These are phyloP conservation scores for Aureobasidium mangrovei DNA, from an alignment of 2,329 filamentous ascomycete genomes.

Conservation along the genomic window DNA sequence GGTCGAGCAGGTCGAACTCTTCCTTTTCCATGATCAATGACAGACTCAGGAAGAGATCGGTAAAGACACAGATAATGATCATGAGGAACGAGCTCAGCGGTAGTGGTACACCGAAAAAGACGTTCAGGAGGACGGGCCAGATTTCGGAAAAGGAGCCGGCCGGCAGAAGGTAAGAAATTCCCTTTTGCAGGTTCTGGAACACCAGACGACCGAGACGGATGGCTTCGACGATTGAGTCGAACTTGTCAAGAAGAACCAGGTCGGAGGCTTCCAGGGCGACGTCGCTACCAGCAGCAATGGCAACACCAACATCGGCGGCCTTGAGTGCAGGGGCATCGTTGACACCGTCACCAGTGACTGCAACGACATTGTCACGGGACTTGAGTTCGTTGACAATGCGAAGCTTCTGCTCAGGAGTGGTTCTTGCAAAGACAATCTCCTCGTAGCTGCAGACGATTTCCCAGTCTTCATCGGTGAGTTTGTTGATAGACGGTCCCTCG, in stretches of 20 bases:
- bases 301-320: constrained; percentile 38
- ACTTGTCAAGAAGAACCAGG: constrained; percentile 78
- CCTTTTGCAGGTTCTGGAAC: constrained; percentile 20
- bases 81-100: constrained; percentile 47
- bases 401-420: constrained; percentile 36
- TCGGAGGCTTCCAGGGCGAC: constrained; percentile 51
- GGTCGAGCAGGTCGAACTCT: constrained; percentile 44
- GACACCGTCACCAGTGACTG: constrained; percentile 36
- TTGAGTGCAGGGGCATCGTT: constrained; percentile 39
- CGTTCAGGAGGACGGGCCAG: constrained; percentile 49
- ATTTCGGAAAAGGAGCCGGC: constrained; percentile 50
- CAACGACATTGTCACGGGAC: constrained; percentile 32
- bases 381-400: constrained; percentile 36
- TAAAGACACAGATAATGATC: constrained; percentile 51
- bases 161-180: constrained; percentile 39
- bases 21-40: constrained; percentile 49
- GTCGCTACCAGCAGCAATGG: constrained; percentile 24
- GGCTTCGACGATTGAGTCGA: constrained; percentile 71
- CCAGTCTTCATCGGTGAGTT: constrained; percentile 32
- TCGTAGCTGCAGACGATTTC: constrained; percentile 41
- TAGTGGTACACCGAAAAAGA: constrained; percentile 47
- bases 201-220: constrained; percentile 62
- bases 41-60: constrained; percentile 44
- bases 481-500: constrained; percentile 19
- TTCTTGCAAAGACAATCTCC: constrained; percentile 41